Evolutionary conservation across 371 early-diverging fungal species (phyloP), one percentile per base, ranked within the genome.

Genomic region (Mortierella sp.): DNA sequence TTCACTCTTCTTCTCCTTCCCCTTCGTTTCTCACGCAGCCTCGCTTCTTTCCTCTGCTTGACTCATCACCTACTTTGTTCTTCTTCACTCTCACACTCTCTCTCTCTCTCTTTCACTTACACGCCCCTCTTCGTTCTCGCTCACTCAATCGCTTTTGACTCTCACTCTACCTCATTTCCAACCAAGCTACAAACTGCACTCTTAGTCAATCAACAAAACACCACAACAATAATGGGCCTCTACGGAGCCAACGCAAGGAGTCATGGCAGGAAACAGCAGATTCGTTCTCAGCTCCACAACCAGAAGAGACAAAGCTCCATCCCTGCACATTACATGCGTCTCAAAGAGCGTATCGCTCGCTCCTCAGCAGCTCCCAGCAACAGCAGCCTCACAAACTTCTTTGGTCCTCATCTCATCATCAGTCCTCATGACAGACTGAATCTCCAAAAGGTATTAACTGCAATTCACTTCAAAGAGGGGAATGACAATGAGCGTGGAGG

Each of bases 311-410:
- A 65, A n/a, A 28, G n/a, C 42, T 70, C 70, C 9, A 19, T 65
- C 63, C 57, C 48, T 48, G 26, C 78, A 19, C 70, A 78, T 14
- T 72, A 75, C 48, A 28, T 75, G 57, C 82, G 75, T 10, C 82
- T 78, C 63, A 77, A 82, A 28, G 75, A 78, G 58, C 78, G 71
- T 26, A 71, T 82, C n/a, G 75, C 82, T 24, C 82, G 75, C 65
- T 82, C 78, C 2, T 65, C 68, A 42, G 68, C 24, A 65, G 4
- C 9, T 38, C 72, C 50, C n/a, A 54, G 26, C 63, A 48, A 47
- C 14, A 26, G 48, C 60, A 45, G 11, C 38, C 21, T 48, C 70
- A 55, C 48, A 14, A 71, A 48, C 72, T 19, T 48, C 19, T 47
- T 28, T 75, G 45, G n/a, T 24, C 65, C 52, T 19, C 48, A 55